Evolutionary conservation across 176 grass and related monocot species (phyloP), one percentile per base, ranked within the genome.

Genomic region (Echinochloa phyllopogon): DNA sequence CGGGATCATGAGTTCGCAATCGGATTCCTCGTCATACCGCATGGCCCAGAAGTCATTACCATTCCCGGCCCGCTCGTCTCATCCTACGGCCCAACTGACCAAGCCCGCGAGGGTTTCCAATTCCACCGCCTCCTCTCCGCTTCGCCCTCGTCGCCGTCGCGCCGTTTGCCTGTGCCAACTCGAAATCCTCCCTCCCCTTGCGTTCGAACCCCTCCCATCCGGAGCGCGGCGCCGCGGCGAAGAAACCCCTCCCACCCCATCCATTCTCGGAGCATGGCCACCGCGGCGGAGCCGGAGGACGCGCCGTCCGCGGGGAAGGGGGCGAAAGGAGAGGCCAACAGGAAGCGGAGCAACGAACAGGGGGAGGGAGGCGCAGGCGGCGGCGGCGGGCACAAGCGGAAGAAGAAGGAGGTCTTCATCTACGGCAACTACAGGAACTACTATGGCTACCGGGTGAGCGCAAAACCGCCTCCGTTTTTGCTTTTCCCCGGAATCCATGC

Each of bases 401-500:
- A 96, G 83, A 84, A 33, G 63, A 84, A 83, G 44, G 83, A 90
- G 51, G 60, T 77, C 6, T 98, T 89, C 85, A 87, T 99, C 88
- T 99, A 99, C 44, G 96, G 96, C 4, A 99, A 96, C 88, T 98
- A 98, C 83, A 92, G 66, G 87, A 85, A 84, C 89, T 96, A 99
- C 89, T 99, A 99, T 80, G 89, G 91, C 56, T 99, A 99, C 86
- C 79, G 96, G 41, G 96, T 98, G 77, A 86, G 70, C 76, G 11
- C 25, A 50, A 72, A 41, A 6, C 11, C 25, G 17, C 58, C 58
- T 45, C 11, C 8, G 6, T 16, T 37, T 69, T 14, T n/a, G 11
- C 8, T 0, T 21, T 3, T 20, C 72, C 65, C 45, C 33, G 10
- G 3, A 11, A 27, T 14, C 36, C 6, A 20, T 14, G 27, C 6